Conservation (phyloP, 805 yeast genomes). For the Metschnikowia corniflorae region DNA sequence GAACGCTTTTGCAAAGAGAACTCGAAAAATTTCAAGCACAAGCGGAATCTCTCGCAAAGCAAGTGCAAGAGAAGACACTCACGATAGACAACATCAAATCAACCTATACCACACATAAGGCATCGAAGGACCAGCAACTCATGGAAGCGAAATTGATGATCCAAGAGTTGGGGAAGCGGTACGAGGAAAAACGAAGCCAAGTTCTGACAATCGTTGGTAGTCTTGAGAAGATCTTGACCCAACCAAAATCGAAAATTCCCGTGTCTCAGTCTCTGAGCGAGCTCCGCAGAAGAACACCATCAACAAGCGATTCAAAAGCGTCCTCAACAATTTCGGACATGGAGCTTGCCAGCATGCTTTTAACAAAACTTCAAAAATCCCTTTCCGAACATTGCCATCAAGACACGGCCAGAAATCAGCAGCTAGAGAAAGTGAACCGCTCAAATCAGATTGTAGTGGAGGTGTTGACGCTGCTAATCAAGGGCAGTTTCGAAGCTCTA, state of each 20-base stretch:
- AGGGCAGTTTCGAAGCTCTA: slow-evolving; percentile 11
- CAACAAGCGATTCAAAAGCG: slow-evolving; percentile 1
- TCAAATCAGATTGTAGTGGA: slow-evolving; percentile 13
- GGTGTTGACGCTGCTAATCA: slow-evolving; percentile 7
- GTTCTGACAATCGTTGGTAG: neutral
- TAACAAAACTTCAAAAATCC: slow-evolving; percentile 1
- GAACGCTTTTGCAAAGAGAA: slow-evolving; percentile 3
- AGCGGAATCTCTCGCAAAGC: neutral
- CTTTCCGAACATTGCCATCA: neutral
- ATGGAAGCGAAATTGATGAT: slow-evolving; percentile 5
- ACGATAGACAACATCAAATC: slow-evolving; percentile 1
- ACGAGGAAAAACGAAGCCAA: slow-evolving; percentile 7
- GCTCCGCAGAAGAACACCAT: neutral
- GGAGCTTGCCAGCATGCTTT: neutral
- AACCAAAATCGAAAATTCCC: neutral
- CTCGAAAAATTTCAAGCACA: neutral
- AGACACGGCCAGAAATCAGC: neutral
- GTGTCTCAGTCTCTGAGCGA: neutral
- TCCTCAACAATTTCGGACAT: slow-evolving; percentile 1
- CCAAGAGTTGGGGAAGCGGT: slow-evolving; percentile 3
- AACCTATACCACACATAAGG: slow-evolving; percentile 1
- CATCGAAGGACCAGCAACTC: slow-evolving; percentile 4
- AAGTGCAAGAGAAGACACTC: neutral
- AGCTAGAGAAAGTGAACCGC: slow-evolving; percentile 1
- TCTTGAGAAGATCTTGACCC: slow-evolving; percentile 1